Conservation (phyloP, 768 basidiomycete genomes). For the Lentinula detonsa region DNA sequence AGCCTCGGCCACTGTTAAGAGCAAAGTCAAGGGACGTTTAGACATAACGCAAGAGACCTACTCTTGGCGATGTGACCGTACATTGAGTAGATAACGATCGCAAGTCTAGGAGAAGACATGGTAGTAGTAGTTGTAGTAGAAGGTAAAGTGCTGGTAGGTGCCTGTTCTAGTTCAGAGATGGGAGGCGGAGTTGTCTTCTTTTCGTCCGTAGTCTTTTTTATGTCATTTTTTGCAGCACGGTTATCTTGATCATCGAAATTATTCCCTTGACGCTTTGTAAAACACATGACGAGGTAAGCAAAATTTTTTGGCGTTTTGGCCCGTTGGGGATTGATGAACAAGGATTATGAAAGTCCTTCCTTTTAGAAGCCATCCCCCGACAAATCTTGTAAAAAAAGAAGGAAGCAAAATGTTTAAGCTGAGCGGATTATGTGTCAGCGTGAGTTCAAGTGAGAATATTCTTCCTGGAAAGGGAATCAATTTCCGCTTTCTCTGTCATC, state of each 20-base stretch:
- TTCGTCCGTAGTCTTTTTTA: slow-evolving; percentile 4
- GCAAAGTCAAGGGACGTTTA: background rate
- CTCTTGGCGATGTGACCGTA: slow-evolving; percentile 69
- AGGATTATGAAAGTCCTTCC: background rate
- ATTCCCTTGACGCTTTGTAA: slow-evolving; percentile 28
- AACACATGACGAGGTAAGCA: slow-evolving; percentile 23
- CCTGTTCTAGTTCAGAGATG: slow-evolving; percentile 12
- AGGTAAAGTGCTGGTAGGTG: slow-evolving; percentile 8
- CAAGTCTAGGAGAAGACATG: slow-evolving; percentile 51
- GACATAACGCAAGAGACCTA: slow-evolving; percentile 25
- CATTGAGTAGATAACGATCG: slow-evolving; percentile 69
- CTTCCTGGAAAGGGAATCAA: background rate
- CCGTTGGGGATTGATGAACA: background rate
- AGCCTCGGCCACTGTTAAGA: slow-evolving; percentile 50
- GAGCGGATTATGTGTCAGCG: background rate
- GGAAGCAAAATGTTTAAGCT: background rate
- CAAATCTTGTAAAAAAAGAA: background rate
- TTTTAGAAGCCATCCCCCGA: background rate
- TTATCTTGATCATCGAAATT: slow-evolving; percentile 22
- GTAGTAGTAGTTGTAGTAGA: slow-evolving; percentile 7
- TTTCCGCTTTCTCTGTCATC: background rate
- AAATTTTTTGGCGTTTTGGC: background rate
- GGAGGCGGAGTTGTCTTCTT: slow-evolving; percentile 3
- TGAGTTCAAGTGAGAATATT: slow-evolving; percentile 1
- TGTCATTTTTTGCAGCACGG: background rate